Evolutionary conservation across 306 rosid species (phyloP), one percentile per base, ranked within the genome.

Genomic region (Elaeagnus macrophylla): DNA sequence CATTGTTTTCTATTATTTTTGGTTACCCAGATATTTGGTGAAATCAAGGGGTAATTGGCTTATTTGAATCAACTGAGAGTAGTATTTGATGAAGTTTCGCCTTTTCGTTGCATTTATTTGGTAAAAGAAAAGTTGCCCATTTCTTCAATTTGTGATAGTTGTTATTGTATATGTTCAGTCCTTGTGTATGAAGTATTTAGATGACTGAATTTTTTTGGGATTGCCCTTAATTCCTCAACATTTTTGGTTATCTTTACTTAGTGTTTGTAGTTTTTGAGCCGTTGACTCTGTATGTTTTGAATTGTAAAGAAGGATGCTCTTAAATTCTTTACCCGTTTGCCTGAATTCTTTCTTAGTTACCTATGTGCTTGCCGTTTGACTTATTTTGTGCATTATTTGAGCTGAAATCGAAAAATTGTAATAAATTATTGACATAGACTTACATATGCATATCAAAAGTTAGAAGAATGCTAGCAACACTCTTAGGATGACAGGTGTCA

Each of bases 101-200:
- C 2, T 43, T 20, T 48, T 12, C 11, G 1, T 19, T 49, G 5
- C 12, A 8, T 54, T 52, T 51, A 25, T 53, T 1, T 65, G 60
- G 17, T 59, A 59, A 65, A 54, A 20, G 46, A 17, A 36, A 65
- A 66, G 59, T 14, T 15, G 39, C 47, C 55, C 16, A 59, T 41
- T 59, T 54, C 37, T 19, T 48, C 32, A 57, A 19, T 46, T 37
- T 55, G n/a, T 52, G 66, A 49, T 14, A 13, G 43, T 57, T 53
- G 54, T 53, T 6, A 41, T 55, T 42, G 59, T 59, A 39, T 45
- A 44, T 48, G 67, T 56, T 64, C 64, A 67, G 67, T 66, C 50
- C 65, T 48, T 66, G 71, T 53, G 1, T 51, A n/a, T 15, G 10
- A 10, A 56, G 15, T 41, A 57, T 54, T 40, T 47, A 16, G 18